A percentile compares a stretch with the other conserved stretches of the same genome.
Conservation (phyloP, 345 rosid species). For the Ceriops tagal region DNA sequence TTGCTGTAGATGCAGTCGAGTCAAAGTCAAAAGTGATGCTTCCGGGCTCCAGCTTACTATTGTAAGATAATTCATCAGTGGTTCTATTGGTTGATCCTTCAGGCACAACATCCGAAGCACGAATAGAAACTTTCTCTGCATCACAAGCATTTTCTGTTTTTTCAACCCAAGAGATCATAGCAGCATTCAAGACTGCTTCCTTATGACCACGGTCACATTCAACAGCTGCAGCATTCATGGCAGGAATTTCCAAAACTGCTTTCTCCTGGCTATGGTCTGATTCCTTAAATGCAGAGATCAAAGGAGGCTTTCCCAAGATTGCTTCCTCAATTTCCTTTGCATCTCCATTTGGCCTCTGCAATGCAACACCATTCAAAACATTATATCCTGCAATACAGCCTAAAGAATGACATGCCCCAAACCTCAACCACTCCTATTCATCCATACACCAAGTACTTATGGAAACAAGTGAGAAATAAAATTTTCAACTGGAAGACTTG, state of each 20-base stretch:
- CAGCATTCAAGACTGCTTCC: neutral
- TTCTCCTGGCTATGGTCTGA: neutral
- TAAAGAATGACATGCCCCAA: neutral
- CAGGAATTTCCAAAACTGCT: neutral
- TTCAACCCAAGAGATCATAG: neutral
- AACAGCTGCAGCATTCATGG: neutral
- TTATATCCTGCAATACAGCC: neutral
- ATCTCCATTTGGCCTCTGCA: constrained; percentile 32
- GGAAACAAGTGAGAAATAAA: no score
- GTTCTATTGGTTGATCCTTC: constrained; percentile 1
- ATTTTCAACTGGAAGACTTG: no score
- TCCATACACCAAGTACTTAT: no score
- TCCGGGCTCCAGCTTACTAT: constrained; percentile 26
- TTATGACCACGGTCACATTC: neutral
- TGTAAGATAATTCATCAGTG: constrained; percentile 18
- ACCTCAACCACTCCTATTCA: no score
- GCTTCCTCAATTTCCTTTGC: constrained; percentile 14
- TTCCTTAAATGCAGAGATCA: constrained; percentile 18
- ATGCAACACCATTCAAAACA: constrained; percentile 14
- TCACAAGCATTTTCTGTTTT: constrained; percentile 19
- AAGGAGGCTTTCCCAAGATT: constrained; percentile 9
- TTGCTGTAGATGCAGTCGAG: constrained; percentile 22
- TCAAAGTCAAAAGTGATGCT: constrained; percentile 30
- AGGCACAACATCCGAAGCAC: neutral
- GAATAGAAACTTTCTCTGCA: constrained; percentile 1